Evolutionary conservation across 2,329 filamentous ascomycete species (phyloP), one percentile per base, ranked within the genome.

Genomic region (Colletotrichum sp.): DNA sequence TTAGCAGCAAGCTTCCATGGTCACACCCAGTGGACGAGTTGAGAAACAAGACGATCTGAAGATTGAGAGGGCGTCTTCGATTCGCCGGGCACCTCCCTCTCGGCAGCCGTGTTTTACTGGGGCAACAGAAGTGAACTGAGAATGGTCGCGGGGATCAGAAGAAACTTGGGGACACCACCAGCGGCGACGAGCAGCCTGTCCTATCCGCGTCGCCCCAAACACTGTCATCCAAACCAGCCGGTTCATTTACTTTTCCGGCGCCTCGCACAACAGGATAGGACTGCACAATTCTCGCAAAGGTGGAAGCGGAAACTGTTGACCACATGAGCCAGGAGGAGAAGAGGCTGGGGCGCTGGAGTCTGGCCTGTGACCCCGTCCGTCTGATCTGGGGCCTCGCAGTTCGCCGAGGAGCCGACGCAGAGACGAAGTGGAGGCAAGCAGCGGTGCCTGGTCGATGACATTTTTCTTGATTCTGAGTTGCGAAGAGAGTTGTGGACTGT

Each of bases 51-150:
- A 69, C 64, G 73, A 76, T 49, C 26, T 34, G 44, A 24, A 62
- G 21, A 63, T 36, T 8, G 32, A 64, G 32, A 52, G 16, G 34
- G 21, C 34, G 15, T 30, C 10, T 28, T 63, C 68, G 67, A 70
- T 52, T 52, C 59, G n/a, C 59, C 70, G 64, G 70, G 57, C 44
- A 69, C 44, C 64, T 44, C 32, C 64, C 24, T 57, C 64, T 64
- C 70, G 73, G 73, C 60, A 65, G 70, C 64, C 73, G 73, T 76
- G 70, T 73, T 76, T 76, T 73, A 76, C 24, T 21, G 39, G 55
- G 69, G 72, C 69, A 68, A 49, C 64, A 76, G 69, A 75, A 55
- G 21, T 63, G 30, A 24, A 26, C 18, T 67, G 36, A 34, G 18
- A 68, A 26, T 44, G 24, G 10, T 63, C 26, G 32, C 36, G 57